These are phyloP conservation scores for Akanthomyces muscarius DNA, from an alignment of 2,329 filamentous ascomycete genomes.

Conservation along the genomic window DNA sequence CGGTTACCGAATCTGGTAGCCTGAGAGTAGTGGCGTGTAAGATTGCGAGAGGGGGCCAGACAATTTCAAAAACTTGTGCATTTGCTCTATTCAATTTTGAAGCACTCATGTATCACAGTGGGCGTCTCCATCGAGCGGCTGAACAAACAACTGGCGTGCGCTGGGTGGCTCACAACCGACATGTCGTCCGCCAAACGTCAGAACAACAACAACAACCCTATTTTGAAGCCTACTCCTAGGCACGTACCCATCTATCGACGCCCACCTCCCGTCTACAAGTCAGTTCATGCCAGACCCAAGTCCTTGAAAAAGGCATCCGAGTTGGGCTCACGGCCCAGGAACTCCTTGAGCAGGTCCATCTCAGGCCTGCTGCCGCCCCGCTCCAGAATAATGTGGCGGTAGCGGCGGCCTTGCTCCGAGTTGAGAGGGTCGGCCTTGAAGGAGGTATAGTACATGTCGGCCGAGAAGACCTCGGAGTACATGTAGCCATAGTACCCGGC, in stretches of 20 bases:
- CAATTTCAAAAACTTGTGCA: no score
- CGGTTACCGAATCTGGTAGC: not conserved
- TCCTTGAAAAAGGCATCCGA: constrained; percentile 78
- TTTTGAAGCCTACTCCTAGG: not conserved
- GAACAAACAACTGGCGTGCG: no score
- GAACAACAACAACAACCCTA: not conserved
- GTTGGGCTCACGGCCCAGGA: constrained; percentile 71
- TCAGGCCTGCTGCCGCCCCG: constrained; percentile 75
- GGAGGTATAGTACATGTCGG: constrained; percentile 80
- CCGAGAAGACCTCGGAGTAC: constrained; percentile 73
- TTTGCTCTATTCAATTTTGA: no score
- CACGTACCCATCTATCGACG: not conserved
- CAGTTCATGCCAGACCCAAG: constrained; percentile 46
- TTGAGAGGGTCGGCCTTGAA: constrained; percentile 80
- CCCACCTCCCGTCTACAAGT: not conserved
- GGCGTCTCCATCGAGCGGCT: no score
- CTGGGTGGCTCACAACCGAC: not conserved
- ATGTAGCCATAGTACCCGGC: constrained; percentile 56
- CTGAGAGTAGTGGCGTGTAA: not conserved
- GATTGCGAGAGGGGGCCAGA: not conserved
- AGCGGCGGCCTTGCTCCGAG: constrained; percentile 65
- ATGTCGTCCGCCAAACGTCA: no score
- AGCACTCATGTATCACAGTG: no score
- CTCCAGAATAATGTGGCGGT: constrained; percentile 74
- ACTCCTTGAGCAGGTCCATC: constrained; percentile 75